Evolutionary conservation across 352 stramenopile species (phyloP).

Genomic region (Phytophthora idaei): DNA sequence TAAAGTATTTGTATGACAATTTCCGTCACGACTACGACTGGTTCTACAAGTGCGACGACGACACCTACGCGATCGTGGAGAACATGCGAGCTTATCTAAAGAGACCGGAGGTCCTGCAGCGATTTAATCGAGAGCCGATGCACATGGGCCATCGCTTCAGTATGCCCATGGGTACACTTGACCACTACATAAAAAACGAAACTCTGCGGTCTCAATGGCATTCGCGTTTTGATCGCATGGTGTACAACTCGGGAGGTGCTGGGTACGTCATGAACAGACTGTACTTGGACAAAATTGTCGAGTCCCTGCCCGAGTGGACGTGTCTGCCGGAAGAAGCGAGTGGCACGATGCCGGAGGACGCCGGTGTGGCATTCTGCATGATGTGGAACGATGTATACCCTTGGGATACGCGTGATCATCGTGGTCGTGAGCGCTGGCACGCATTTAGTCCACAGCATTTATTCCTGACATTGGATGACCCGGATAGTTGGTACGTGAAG

Average conservation of each 20-base stretch:
- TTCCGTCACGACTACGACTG: slow-evolving; percentile 82
- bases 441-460: slow-evolving; percentile 54
- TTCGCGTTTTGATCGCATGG: slow-evolving; percentile 51
- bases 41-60: slow-evolving; percentile 87
- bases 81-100: slow-evolving; percentile 67
- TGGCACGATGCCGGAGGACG: slow-evolving; percentile 71
- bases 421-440: slow-evolving; percentile 76
- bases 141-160: slow-evolving; percentile 82
- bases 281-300: slow-evolving; percentile 69
- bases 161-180: slow-evolving; percentile 50
- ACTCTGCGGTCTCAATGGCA: slow-evolving; percentile 46
- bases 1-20: slow-evolving; percentile 63
- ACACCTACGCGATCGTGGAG: slow-evolving; percentile 77
- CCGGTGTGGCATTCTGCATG: slow-evolving; percentile 81
- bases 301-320: slow-evolving; percentile 43
- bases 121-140: slow-evolving; percentile 57
- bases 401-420: slow-evolving; percentile 72
- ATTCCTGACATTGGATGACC: slow-evolving; percentile 40
- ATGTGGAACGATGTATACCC: slow-evolving; percentile 74
- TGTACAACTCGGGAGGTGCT: slow-evolving; percentile 79
- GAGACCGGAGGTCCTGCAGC: slow-evolving; percentile 64
- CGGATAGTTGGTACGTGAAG: slow-evolving; percentile 61
- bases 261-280: slow-evolving; percentile 77
- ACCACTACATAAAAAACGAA: slow-evolving; percentile 69
- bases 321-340: slow-evolving; percentile 67